These are phyloP conservation scores for Guadua angustifolia DNA, from an alignment of 176 grass and related monocot species.

Conservation along the genomic window DNA sequence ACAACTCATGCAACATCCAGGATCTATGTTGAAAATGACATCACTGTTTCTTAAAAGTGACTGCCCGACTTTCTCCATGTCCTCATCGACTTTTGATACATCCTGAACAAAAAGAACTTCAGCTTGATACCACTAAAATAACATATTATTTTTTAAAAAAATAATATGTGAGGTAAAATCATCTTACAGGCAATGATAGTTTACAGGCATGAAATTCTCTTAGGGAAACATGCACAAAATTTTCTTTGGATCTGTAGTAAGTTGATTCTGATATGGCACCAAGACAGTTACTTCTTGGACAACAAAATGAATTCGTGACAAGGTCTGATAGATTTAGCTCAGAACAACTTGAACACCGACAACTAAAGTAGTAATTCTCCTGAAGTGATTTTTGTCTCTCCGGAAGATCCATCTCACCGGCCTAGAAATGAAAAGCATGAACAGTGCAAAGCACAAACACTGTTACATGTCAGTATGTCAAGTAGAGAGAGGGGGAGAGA, in stretches of 20 bases:
- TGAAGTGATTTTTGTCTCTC: conserved; percentile 76
- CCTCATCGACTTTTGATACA: conserved; percentile 54
- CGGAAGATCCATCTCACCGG: conserved; percentile 67
- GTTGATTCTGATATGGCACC: conserved; percentile 71
- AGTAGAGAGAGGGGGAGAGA: background rate
- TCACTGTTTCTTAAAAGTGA: conserved; percentile 52
- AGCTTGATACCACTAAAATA: conserved; percentile 10
- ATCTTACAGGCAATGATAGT: conserved; percentile 67
- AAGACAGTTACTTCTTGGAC: conserved; percentile 60
- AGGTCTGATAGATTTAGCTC: conserved; percentile 80
- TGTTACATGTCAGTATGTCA: conserved; percentile 12
- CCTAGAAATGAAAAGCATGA: conserved; percentile 49
- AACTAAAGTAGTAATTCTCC: conserved; percentile 82
- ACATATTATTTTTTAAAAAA: conserved; percentile 12
- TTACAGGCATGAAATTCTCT: conserved; percentile 52
- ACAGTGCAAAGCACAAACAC: conserved; percentile 21
- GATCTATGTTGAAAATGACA: conserved; percentile 51
- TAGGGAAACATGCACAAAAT: conserved; percentile 62
- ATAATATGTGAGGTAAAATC: conserved; percentile 20
- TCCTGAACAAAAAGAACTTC: conserved; percentile 45
- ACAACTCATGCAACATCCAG: conserved; percentile 83
- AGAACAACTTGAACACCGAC: conserved; percentile 82
- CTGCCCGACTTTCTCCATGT: conserved; percentile 53
- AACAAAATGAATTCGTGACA: conserved; percentile 76
- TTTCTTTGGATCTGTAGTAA: conserved; percentile 50